Base-by-base conservation (phyloP, 2,329 filamentous ascomycete genomes). In the Clonostachys chloroleuca region DNA sequence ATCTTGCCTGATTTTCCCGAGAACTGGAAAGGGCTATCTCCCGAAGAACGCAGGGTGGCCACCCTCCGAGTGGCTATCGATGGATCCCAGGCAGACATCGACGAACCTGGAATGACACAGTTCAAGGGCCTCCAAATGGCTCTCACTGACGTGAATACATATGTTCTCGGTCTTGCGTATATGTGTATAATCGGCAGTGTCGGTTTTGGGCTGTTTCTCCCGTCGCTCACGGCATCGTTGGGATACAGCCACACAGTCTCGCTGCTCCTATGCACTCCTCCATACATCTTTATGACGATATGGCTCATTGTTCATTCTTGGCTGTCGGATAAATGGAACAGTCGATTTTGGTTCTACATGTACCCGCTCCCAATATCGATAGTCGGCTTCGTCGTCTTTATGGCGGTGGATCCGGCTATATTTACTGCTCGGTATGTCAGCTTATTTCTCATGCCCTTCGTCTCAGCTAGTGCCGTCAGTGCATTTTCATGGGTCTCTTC, bases 81-180 rank as follows among this genome's bases (percentile, higher is more conserved):
- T 52, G 75, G 78, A 2, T 78, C 77, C 40, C 75, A 80, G 57
- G 74, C 73, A 1, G 78, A 81, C 48, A 66, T 63, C 6, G 78
- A 82, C 53, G 69, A 72, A n/a, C 68, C 78, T 52, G 72, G 72
- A 4, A 57, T 68, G 3, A 68, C 65, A 37, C 73, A 78, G 52
- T 74, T 79, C 49, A 70, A 71, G 9, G 81, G 81, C 10, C 60
- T 82, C 34, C 66, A 75, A 47, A 77, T 84, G 73, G 77, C 79
- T 0, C 57, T 83, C 44, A 80, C 77, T 59, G 82, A 85, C 51
- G 14, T 66, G 52, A 84, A 83, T 66, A 79, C 83, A 51, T 85
- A 83, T 56, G 56, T 84, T 49, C 77, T 84, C 76, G 53, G 69
- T 82, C 81, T 49, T 9, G 47, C 43, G 5, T 51, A 51, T 18